A percentile compares a stretch with the other conserved stretches of the same genome.
Conservation (phyloP, 2,329 filamentous ascomycete species). For the Huntiella moniliformis region DNA sequence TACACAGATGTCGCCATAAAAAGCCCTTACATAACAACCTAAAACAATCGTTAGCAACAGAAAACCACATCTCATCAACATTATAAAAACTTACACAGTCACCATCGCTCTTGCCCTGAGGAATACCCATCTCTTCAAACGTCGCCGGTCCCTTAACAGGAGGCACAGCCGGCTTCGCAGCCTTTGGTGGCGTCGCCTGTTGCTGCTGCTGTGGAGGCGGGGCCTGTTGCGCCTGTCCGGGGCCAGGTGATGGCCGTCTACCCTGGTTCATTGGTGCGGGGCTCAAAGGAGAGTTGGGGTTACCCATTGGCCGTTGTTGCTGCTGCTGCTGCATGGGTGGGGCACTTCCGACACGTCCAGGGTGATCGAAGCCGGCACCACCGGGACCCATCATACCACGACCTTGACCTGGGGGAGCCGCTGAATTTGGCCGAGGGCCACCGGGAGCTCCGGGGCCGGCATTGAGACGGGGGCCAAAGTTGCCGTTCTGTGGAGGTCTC, state of each 20-base stretch:
- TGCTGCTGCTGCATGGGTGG: slow-evolving; percentile 17
- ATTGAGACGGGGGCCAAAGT: slow-evolving; percentile 24
- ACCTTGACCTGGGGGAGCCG: slow-evolving; percentile 16
- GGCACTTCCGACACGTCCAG: slow-evolving; percentile 21
- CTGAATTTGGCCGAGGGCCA: slow-evolving; percentile 16
- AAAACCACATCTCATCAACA: not conserved
- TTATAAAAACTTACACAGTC: slow-evolving; percentile 58
- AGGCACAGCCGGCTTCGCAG: slow-evolving; percentile 23
- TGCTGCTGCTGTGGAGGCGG: slow-evolving; percentile 14
- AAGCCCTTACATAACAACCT: slow-evolving; percentile 9
- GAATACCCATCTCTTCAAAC: slow-evolving; percentile 97
- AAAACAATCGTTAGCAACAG: slow-evolving; percentile 1
- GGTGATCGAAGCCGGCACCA: slow-evolving; percentile 11
- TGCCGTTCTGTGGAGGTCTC: slow-evolving; percentile 12
- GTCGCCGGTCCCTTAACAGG: slow-evolving; percentile 71
- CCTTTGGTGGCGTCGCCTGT: slow-evolving; percentile 20
- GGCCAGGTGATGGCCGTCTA: not conserved
- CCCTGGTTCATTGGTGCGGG: slow-evolving; percentile 14
- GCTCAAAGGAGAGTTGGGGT: slow-evolving; percentile 2
- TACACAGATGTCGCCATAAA: too few species aligned
- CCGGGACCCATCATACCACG: slow-evolving; percentile 14
- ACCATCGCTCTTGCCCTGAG: slow-evolving; percentile 59
- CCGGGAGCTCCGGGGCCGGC: slow-evolving; percentile 14
- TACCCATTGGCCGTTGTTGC: slow-evolving; percentile 5
- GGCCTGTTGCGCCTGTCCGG: slow-evolving; percentile 13